These are phyloP conservation scores for Spraguea lophii DNA, from an alignment of 371 early-diverging fungal species.

Conservation along the genomic window DNA sequence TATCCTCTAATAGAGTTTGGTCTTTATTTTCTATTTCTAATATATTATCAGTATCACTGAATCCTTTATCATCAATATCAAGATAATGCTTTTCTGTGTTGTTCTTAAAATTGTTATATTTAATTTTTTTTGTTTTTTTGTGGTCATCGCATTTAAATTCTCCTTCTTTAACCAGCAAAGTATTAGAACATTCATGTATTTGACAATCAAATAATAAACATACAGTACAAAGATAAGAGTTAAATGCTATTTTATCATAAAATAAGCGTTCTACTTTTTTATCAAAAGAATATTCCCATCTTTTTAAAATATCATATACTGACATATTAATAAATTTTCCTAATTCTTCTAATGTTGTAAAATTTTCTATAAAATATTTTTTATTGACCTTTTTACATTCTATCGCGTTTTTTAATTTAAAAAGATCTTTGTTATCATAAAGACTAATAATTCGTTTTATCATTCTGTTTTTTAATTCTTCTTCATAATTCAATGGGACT, in stretches of 20 bases:
- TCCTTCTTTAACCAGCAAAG: not conserved
- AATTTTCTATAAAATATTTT: not conserved
- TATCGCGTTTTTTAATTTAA: constrained; percentile 1
- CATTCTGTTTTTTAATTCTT: not conserved
- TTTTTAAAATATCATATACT: not conserved
- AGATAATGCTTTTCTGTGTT: constrained; percentile 1
- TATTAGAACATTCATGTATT: constrained; percentile 4
- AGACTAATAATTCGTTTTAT: not conserved
- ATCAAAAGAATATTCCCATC: constrained; percentile 10
- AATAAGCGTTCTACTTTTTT: not conserved
- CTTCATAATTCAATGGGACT: not conserved
- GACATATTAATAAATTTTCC: not conserved
- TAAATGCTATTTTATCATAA: constrained; percentile 6
- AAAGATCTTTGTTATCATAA: not conserved
- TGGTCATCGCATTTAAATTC: not conserved
- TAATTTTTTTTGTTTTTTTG: not conserved
- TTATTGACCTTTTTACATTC: not conserved
- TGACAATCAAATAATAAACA: constrained; percentile 30
- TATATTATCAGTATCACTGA: not conserved
- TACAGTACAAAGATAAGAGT: constrained; percentile 15
- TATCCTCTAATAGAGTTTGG: too few relatives aligned
- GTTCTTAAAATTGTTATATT: not conserved
- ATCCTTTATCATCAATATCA: not conserved
- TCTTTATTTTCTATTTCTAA: not conserved
- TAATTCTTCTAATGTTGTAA: not conserved